phyloP scores from a whole-genome alignment of 2,329 filamentous ascomycete genomes.

The Remersonia thermophila region DNA sequence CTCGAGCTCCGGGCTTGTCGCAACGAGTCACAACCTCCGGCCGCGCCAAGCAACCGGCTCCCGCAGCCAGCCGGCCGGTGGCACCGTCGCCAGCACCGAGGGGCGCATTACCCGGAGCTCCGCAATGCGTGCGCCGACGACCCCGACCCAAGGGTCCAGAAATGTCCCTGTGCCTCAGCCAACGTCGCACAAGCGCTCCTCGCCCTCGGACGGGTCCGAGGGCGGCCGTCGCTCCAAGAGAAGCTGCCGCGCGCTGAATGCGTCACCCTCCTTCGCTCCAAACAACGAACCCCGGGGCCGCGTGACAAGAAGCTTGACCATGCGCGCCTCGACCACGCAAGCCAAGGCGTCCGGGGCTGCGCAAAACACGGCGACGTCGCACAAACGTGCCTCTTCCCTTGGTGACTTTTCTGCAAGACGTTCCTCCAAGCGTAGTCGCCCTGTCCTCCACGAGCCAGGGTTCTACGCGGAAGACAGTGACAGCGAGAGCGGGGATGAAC shows the following conservation, averaged over 20 bases:
- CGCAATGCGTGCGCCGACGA: not conserved
- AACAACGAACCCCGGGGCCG: too few species aligned
- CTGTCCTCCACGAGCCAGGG: constrained; percentile 8
- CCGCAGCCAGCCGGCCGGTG: constrained; percentile 8
- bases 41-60: constrained; percentile 13
- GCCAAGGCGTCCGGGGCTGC: too few species aligned
- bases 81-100: constrained; percentile 4
- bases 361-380: constrained; percentile 2
- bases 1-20: constrained; percentile 3
- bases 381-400: constrained; percentile 8
- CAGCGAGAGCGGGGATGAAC: constrained; percentile 6
- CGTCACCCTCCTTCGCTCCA: too few species aligned
- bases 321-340: not conserved
- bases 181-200: too few species aligned
- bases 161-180: too few species aligned
- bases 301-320: not conserved
- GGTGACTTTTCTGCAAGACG: constrained; percentile 3
- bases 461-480: constrained; percentile 15
- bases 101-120: constrained; percentile 13
- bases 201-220: too few species aligned
- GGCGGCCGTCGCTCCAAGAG: too few species aligned
- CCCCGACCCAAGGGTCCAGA: not conserved
- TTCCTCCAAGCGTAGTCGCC: constrained; percentile 12
- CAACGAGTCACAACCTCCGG: constrained; percentile 9
- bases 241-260: too few species aligned